Conservation (phyloP, 2,329 filamentous ascomycete species). For the Scorias spongiosa region DNA sequence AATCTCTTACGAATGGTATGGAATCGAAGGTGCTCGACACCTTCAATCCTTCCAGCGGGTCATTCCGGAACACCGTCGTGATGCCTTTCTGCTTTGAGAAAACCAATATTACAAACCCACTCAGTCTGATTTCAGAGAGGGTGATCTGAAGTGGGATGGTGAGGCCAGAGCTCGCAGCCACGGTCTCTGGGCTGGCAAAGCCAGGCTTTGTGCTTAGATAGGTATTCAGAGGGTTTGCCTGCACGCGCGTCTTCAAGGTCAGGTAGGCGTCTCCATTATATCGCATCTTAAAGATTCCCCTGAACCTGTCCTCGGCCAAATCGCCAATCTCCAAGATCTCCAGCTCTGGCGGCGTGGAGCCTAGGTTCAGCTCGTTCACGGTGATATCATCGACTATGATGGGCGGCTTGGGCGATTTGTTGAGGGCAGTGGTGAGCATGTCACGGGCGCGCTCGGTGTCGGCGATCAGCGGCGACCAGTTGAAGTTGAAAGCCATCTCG, state of each 20-base stretch:
- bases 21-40: slow-evolving; percentile 98
- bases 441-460: slow-evolving; percentile 86
- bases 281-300: slow-evolving; percentile 98
- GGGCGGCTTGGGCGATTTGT: slow-evolving; percentile 94
- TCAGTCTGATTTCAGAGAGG: slow-evolving; percentile 85
- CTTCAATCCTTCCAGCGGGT: slow-evolving; percentile 92
- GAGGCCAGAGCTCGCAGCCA: slow-evolving; percentile 79
- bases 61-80: slow-evolving; percentile 93
- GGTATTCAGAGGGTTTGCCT: slow-evolving; percentile 94
- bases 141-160: slow-evolving; percentile 98
- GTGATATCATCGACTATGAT: slow-evolving; percentile 99
- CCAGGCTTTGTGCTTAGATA: slow-evolving; percentile 81
- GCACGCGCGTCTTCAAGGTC: slow-evolving; percentile 87
- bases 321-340: slow-evolving; percentile 98
- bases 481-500: slow-evolving; percentile 98
- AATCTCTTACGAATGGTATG: slow-evolving; percentile 95
- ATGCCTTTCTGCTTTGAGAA: slow-evolving; percentile 96
- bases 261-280: slow-evolving; percentile 91
- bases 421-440: slow-evolving; percentile 84
- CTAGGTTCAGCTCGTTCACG: slow-evolving; percentile 93
- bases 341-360: slow-evolving; percentile 82
- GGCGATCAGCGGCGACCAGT: slow-evolving; percentile 97
- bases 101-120: slow-evolving; percentile 91
- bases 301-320: slow-evolving; percentile 87
- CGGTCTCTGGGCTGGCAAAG: slow-evolving; percentile 82